These are phyloP conservation scores for Daldinia caldariorum DNA, from an alignment of 495 filamentous ascomycete species.

Conservation along the genomic window DNA sequence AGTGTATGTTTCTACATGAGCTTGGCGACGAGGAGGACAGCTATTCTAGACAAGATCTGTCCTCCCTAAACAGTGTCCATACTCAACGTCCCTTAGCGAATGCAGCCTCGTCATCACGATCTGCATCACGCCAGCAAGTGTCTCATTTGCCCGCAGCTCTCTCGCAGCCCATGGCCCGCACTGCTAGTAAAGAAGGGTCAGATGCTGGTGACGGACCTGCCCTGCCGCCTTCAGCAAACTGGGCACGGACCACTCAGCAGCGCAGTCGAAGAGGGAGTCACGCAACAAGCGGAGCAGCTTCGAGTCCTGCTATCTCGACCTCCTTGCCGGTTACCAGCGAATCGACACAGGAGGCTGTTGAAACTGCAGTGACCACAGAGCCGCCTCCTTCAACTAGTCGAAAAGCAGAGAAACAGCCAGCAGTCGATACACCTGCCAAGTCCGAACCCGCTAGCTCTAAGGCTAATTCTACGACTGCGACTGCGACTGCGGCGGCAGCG, in stretches of 20 bases:
- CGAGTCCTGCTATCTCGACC: slow-evolving; percentile 79
- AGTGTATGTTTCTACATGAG: slow-evolving; percentile 98
- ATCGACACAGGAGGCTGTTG: slow-evolving; percentile 49
- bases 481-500: too few relatives aligned
- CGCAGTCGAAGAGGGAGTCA: slow-evolving; percentile 78
- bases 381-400: slow-evolving; percentile 26
- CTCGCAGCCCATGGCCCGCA: slow-evolving; percentile 76
- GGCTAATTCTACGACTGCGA: not conserved
- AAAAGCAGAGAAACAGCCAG: slow-evolving; percentile 43
- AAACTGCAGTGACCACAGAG: slow-evolving; percentile 42
- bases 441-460: slow-evolving; percentile 5
- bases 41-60: slow-evolving; percentile 93
- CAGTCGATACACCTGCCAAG: slow-evolving; percentile 23
- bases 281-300: slow-evolving; percentile 77
- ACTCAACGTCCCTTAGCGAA: slow-evolving; percentile 73
- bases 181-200: slow-evolving; percentile 79
- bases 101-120: slow-evolving; percentile 57
- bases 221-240: slow-evolving; percentile 90
- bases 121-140: slow-evolving; percentile 61
- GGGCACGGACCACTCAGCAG: slow-evolving; percentile 82
- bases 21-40: slow-evolving; percentile 96
- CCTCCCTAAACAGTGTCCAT: slow-evolving; percentile 89
- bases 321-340: slow-evolving; percentile 65
- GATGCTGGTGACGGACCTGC: slow-evolving; percentile 80
- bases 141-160: slow-evolving; percentile 61